These are phyloP conservation scores for Apiospora saccharicola DNA, from an alignment of 2,329 filamentous ascomycete species.

Conservation along the genomic window DNA sequence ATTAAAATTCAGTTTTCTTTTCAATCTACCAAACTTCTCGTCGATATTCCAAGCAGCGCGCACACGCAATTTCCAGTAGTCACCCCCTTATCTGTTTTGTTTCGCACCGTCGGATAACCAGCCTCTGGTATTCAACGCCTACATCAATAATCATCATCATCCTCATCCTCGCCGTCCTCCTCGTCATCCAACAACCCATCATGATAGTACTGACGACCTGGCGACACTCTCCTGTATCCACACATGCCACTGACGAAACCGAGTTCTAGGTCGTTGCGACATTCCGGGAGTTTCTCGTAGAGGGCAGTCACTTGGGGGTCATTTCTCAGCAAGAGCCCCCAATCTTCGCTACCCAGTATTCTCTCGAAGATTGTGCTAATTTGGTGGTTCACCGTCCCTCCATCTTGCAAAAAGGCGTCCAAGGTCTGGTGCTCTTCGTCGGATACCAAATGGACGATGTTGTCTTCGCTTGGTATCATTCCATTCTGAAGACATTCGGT, in stretches of 20 bases:
- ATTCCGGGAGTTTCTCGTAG: neutral
- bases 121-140: too few relatives aligned
- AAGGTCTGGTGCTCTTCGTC: neutral
- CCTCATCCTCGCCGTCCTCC: neutral
- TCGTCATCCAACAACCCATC: neutral
- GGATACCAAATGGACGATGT: neutral
- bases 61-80: too few relatives aligned
- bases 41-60: too few relatives aligned
- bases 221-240: slow-evolving; percentile 3
- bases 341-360: neutral
- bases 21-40: too few relatives aligned
- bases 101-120: neutral
- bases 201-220: neutral
- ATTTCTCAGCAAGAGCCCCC: neutral
- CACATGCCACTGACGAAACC: neutral
- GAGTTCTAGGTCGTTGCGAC: slow-evolving; percentile 15
- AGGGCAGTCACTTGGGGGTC: neutral
- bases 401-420: neutral
- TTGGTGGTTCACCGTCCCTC: neutral
- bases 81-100: too few relatives aligned
- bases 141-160: neutral
- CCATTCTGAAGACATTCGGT: neutral
- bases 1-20: too few relatives aligned
- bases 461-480: neutral
- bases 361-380: neutral